Percentiles rank a stretch among this genome's conserved stretches.
Evolutionary conservation across 495 filamentous ascomycete species (phyloP).

Genomic region (Entonaema liquescens): DNA sequence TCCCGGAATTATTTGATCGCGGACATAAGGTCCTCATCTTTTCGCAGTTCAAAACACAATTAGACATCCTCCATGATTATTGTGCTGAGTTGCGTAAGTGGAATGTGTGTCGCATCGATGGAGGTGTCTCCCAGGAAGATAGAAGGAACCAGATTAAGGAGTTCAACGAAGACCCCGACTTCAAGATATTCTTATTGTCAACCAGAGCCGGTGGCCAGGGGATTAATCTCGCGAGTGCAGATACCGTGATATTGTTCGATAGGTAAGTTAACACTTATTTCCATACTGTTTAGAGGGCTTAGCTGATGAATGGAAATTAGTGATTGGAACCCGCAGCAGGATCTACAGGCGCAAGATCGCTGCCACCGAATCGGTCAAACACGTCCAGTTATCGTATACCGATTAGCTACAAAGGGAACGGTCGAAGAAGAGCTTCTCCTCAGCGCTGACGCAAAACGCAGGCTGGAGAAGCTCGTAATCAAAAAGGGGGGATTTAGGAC

Average conservation of each 20-base stretch:
- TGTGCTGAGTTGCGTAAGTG: slow-evolving; percentile 73
- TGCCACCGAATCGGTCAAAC: slow-evolving; percentile 95
- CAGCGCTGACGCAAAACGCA: slow-evolving; percentile 91
- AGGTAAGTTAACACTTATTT: slow-evolving; percentile 45
- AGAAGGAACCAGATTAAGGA: slow-evolving; percentile 82
- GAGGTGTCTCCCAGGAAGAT: slow-evolving; percentile 80
- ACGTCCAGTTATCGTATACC: slow-evolving; percentile 91
- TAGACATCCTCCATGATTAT: slow-evolving; percentile 92
- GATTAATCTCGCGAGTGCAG: slow-evolving; percentile 96
- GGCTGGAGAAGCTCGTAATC: slow-evolving; percentile 93
- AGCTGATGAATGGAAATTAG: slow-evolving; percentile 43
- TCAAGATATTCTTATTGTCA: slow-evolving; percentile 84
- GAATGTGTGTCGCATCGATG: slow-evolving; percentile 91
- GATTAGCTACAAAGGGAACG: slow-evolving; percentile 90
- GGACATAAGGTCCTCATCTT: slow-evolving; percentile 95
- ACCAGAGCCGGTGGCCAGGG: slow-evolving; percentile 94
- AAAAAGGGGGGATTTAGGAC: slow-evolving; percentile 82
- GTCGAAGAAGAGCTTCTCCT: slow-evolving; percentile 90
- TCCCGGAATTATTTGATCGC: slow-evolving; percentile 75
- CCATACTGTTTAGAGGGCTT: background rate
- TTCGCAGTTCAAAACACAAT: slow-evolving; percentile 92
- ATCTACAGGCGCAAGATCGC: slow-evolving; percentile 94
- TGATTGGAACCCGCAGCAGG: slow-evolving; percentile 98
- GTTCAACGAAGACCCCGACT: slow-evolving; percentile 78
- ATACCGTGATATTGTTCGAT: slow-evolving; percentile 96